Evolutionary conservation across 371 early-diverging fungal species (phyloP), one percentile per base, ranked within the genome.

Genomic region (Mortierella sp.): DNA sequence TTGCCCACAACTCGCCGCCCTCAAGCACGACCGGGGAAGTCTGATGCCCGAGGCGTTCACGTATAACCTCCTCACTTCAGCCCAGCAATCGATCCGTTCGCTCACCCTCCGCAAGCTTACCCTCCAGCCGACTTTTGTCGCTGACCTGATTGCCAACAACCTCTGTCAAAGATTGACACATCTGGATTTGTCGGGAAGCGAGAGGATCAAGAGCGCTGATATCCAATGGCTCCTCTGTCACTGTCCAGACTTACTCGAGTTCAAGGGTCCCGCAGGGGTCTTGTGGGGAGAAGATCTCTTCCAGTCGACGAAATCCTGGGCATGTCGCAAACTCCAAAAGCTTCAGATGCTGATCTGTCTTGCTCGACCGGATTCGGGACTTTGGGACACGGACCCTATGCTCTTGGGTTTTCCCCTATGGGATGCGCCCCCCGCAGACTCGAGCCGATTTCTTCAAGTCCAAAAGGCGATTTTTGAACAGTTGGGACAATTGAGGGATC

Each of bases 231-330:
- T 81, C 4, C 64, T 81, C 21, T 81, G 81, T 26, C 73, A 77
- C 21, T 77, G 77, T 46, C 43, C 73, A 0, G 81, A 77, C 19
- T 31, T 81, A 46, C 67, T 77, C 61, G 77, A 81, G 10, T 81
- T 81, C n/a, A 69, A 5, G 5, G 81, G 81, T 0, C 81, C 81
- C 13, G 73, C 61, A 16, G 74, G 77, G 26, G 77, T 81, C 8
- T 71, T 81, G 2, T 81, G 81, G 81, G 81, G 81, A 1, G 81
- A 81, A 40, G 81, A 81, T 44, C 28, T 81, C 19, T 11, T 59
- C 44, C 61, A 44, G 24, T 81, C 81, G 0, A 0, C 59, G 3
- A 26, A 43, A 24, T 28, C 67, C 24, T 81, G 81, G 81, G 40
- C 77, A 16, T 81, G 81, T 26, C 13, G 73, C 26, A 76, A 74